Conservation (phyloP, 345 rosid genomes). For the Eucalyptus lansdowneana region DNA sequence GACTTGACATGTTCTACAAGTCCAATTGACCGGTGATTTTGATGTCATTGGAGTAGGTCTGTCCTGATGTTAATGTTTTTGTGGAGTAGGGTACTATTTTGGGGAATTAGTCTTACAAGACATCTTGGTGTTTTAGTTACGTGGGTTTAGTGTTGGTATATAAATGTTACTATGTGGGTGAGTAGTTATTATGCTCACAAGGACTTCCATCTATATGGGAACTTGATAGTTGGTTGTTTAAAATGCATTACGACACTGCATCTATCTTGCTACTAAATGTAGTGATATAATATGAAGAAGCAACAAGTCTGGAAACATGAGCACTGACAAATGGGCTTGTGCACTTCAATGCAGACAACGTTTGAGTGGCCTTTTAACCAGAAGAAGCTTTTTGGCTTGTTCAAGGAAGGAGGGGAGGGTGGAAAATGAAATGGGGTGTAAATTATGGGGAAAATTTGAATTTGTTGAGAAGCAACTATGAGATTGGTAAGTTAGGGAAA, state of each 20-base stretch:
- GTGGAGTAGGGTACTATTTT: background rate
- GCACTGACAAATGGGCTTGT: background rate
- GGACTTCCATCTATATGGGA: background rate
- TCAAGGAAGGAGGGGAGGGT: background rate
- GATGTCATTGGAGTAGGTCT: background rate
- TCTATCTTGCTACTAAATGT: background rate
- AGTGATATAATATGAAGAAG: background rate
- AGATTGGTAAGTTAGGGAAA: background rate
- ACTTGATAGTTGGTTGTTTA: background rate
- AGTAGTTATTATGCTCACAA: background rate
- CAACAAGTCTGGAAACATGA: background rate
- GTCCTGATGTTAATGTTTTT: background rate
- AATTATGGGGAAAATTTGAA: background rate
- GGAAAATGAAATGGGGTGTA: background rate
- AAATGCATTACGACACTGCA: background rate
- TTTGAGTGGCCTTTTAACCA: background rate
- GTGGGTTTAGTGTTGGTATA: background rate
- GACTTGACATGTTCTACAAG: background rate
- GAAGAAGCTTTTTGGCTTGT: background rate
- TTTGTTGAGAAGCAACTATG: background rate
- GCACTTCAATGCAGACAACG: background rate
- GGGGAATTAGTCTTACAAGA: background rate
- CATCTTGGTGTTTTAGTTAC: background rate
- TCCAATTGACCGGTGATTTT: background rate
- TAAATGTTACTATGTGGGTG: background rate